phyloP scores from a whole-genome alignment of 805 yeast species.

The Starmerella apis region DNA sequence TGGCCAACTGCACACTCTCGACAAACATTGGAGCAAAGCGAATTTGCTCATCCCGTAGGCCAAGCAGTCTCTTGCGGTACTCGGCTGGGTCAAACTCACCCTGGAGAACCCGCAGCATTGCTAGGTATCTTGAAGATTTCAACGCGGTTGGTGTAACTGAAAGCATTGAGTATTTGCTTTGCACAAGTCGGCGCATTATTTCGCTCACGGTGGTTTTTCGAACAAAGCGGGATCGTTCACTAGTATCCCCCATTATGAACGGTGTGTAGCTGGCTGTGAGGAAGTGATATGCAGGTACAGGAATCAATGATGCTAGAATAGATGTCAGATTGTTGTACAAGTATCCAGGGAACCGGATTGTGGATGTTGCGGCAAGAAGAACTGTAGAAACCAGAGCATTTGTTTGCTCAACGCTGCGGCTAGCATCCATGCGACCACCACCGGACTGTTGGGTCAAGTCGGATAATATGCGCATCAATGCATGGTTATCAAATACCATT shows the following conservation, averaged over 20 bases:
- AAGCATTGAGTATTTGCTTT: constrained; percentile 68
- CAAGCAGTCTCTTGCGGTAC: constrained; percentile 39
- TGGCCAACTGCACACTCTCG: constrained; percentile 64
- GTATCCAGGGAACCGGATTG: constrained; percentile 83
- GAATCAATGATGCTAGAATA: constrained; percentile 68
- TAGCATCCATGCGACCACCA: neutral
- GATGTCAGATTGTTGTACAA: constrained; percentile 79
- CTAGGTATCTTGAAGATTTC: constrained; percentile 43
- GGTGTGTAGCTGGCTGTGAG: constrained; percentile 65
- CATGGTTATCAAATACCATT: constrained; percentile 84
- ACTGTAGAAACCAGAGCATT: constrained; percentile 80
- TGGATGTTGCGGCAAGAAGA: constrained; percentile 73
- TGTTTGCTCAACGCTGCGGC: constrained; percentile 61
- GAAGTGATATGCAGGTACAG: constrained; percentile 76
- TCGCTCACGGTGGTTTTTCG: constrained; percentile 74
- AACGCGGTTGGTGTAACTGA: constrained; percentile 33
- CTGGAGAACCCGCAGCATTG: constrained; percentile 59
- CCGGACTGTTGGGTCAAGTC: constrained; percentile 42
- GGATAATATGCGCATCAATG: constrained; percentile 63
- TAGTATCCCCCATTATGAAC: constrained; percentile 53
- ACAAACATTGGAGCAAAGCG: constrained; percentile 82
- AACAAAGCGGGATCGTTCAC: constrained; percentile 37
- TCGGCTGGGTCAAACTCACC: constrained; percentile 63
- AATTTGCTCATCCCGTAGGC: constrained; percentile 37
- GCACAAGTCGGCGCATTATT: constrained; percentile 68